These are phyloP conservation scores for Claviceps pazoutovae DNA, from an alignment of 2,329 filamentous ascomycete species.

Conservation along the genomic window DNA sequence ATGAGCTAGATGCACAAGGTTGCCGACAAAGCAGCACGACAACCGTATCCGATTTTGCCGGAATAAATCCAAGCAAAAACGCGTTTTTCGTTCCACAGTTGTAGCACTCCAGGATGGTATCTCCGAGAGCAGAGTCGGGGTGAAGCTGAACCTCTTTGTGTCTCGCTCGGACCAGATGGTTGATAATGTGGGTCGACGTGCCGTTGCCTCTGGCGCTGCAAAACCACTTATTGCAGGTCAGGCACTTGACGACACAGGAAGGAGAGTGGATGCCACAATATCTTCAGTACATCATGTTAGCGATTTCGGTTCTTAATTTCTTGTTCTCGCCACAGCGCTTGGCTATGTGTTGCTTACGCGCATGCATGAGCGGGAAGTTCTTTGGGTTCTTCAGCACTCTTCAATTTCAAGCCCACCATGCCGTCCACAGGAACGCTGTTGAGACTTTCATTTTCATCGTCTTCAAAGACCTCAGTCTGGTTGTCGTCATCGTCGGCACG, in stretches of 20 bases:
- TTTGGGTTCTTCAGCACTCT: conserved; percentile 60
- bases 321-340: background rate
- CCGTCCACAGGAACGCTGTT: conserved; percentile 72
- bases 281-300: conserved; percentile 26
- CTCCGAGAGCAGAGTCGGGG: conserved; percentile 80
- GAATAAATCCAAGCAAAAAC: conserved; percentile 93
- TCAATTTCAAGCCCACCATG: conserved; percentile 48
- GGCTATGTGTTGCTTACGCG: conserved; percentile 47
- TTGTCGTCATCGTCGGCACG: conserved; percentile 83
- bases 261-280: conserved; percentile 97
- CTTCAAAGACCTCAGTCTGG: conserved; percentile 67
- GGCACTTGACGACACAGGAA: conserved; percentile 88
- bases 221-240: conserved; percentile 96
- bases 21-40: conserved; percentile 94
- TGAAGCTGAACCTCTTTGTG: conserved; percentile 99
- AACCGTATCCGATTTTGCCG: conserved; percentile 94
- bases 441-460: conserved; percentile 64
- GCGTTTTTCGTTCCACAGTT: conserved; percentile 99
- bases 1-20: conserved; percentile 86
- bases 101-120: conserved; percentile 96
- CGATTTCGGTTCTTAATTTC: background rate
- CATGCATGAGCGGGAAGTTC: conserved; percentile 90
- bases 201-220: conserved; percentile 95
- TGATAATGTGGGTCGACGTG: conserved; percentile 94
- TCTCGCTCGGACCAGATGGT: conserved; percentile 89